phyloP scores from a whole-genome alignment of 2,329 filamentous ascomycete genomes.

The Trichoderma atrobrunneum region DNA sequence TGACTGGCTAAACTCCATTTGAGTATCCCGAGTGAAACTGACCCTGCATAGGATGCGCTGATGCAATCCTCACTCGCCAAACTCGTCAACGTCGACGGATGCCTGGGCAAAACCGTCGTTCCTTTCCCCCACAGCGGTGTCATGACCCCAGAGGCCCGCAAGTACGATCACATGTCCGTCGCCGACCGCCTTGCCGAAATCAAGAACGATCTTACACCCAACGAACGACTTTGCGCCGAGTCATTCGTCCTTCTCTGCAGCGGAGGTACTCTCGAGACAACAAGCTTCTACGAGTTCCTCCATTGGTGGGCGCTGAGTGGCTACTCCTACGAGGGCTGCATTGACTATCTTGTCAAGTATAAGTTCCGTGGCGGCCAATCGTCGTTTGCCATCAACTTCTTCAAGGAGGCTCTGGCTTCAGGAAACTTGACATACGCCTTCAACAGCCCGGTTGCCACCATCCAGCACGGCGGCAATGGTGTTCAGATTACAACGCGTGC shows the following conservation, averaged over 20 bases:
- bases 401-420: slow-evolving; percentile 3
- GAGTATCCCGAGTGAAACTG: not conserved
- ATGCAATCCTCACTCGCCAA: slow-evolving; percentile 12
- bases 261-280: slow-evolving; percentile 8
- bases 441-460: slow-evolving; percentile 1
- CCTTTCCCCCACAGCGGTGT: slow-evolving; percentile 9
- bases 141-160: not conserved
- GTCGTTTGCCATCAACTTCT: slow-evolving; percentile 9
- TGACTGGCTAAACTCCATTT: not conserved
- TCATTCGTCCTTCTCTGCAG: slow-evolving; percentile 7
- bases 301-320: slow-evolving; percentile 16
- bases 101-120: not conserved
- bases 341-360: slow-evolving; percentile 12
- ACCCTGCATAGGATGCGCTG: not conserved
- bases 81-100: slow-evolving; percentile 14
- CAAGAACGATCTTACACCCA: slow-evolving; percentile 2
- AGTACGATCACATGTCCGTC: slow-evolving; percentile 16
- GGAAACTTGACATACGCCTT: slow-evolving; percentile 8
- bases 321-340: slow-evolving; percentile 11
- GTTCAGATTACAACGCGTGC: slow-evolving; percentile 6
- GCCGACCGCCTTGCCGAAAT: slow-evolving; percentile 9
- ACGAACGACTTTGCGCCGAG: slow-evolving; percentile 9
- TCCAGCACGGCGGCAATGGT: slow-evolving; percentile 2
- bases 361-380: slow-evolving; percentile 10
- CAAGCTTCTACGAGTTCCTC: slow-evolving; percentile 14